Base-by-base conservation (phyloP, 306 rosid genomes). In the Ormosia semicastrata region DNA sequence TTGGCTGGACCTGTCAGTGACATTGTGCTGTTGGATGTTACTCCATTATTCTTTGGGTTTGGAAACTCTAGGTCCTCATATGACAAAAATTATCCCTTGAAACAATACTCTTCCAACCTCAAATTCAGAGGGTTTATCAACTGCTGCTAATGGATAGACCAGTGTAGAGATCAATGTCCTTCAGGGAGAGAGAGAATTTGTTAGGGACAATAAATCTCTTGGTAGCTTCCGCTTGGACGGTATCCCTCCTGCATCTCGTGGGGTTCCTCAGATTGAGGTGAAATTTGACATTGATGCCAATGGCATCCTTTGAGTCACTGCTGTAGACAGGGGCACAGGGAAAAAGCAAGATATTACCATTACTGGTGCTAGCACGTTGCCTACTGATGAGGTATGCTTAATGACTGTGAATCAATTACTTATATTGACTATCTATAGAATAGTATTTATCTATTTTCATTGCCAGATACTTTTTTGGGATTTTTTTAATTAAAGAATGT, bases 251-350 rank as follows among this genome's bases (percentile, higher is more conserved):
- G 99, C 97, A 2, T 98, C 96, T 0, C 95, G 98, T 2, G 99
- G 99, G 54, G 98, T 92, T 71, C 99, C 99, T 56, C 99, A 95
- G 86, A 92, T 95, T 66, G 99, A 95, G 89, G 99, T 95, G 81
- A 95, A 95, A 65, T 95, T 93, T 3, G 99, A 95, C 82, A 93
- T 95, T 8, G 99, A 93, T 67, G 99, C 99, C 58, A 93, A 93
- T 40, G 99, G 97, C 12, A 92, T 93, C 75, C 97, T 95, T 40
- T 95, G 98, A 0, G 99, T 95, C 1, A 14, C 95, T 81, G 99
- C 99, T 5, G 49, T 93, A 66, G 99, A 95, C 76, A 95, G 93
- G 88, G 99, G 99, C 62, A 91, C 99, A 0, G 98, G 99, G 54
- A 95, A 95, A 85, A 90, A 93, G 76, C 99, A 95, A 70, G 99